Conservation (phyloP, 768 basidiomycete genomes). For the Jaapia argillacea region DNA sequence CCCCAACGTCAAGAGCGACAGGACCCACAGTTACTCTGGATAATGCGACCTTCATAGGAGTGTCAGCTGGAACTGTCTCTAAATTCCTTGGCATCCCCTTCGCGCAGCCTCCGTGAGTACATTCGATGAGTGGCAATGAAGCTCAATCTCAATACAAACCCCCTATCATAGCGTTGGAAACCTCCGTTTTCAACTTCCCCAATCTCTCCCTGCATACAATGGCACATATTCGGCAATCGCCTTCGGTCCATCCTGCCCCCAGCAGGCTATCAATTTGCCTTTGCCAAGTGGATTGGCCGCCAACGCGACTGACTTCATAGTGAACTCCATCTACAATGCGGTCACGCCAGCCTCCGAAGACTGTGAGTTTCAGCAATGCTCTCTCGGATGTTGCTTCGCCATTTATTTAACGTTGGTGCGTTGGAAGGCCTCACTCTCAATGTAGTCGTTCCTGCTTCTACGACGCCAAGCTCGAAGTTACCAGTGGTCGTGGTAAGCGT, state of each 20-base stretch:
- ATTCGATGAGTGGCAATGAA: neutral
- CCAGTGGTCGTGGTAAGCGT: conserved; percentile 15
- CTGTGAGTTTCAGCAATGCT: conserved; percentile 10
- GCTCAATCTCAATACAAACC: neutral
- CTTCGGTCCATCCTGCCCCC: conserved; percentile 15
- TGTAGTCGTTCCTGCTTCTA: conserved; percentile 10
- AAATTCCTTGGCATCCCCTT: conserved; percentile 32
- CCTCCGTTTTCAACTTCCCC: conserved; percentile 26
- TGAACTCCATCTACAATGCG: neutral
- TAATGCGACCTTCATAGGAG: conserved; percentile 19
- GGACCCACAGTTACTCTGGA: conserved; percentile 16
- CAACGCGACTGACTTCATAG: conserved; percentile 1
- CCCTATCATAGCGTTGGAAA: conserved; percentile 17
- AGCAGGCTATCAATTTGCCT: conserved; percentile 6
- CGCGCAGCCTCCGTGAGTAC: conserved; percentile 26
- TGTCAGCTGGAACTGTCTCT: conserved; percentile 12
- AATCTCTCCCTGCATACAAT: conserved; percentile 6
- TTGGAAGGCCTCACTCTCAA: conserved; percentile 15
- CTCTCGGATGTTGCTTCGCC: too few relatives aligned
- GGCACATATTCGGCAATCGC: conserved; percentile 9
- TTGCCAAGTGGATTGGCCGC: neutral
- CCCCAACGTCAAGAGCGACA: neutral
- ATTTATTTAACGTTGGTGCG: too few relatives aligned
- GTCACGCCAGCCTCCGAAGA: conserved; percentile 9
- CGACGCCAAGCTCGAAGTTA: conserved; percentile 5